Evolutionary conservation across 1,284 basidiomycete genomes (phyloP).

Genomic region (Cutaneotrichosporon cavernicola): DNA sequence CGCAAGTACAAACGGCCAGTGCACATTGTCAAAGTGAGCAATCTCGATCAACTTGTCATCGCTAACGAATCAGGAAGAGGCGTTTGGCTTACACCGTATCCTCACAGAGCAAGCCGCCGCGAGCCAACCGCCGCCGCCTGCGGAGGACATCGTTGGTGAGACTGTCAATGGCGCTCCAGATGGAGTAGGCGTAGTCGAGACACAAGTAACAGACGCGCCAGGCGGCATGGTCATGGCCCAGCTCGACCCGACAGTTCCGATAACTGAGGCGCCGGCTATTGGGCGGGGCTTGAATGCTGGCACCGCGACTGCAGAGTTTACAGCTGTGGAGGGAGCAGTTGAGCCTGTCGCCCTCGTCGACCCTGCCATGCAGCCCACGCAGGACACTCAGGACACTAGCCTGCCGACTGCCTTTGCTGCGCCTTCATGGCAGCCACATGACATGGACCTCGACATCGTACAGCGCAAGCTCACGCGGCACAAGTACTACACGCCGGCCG

Average conservation of each 20-base stretch:
- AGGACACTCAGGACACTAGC: not conserved
- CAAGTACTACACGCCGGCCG: slow-evolving; percentile 80
- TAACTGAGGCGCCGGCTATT: not conserved
- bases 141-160: slow-evolving; percentile 1
- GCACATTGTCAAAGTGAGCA: slow-evolving; percentile 68
- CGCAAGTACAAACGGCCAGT: slow-evolving; percentile 91
- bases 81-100: slow-evolving; percentile 21
- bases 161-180: slow-evolving; percentile 9
- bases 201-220: slow-evolving; percentile 9
- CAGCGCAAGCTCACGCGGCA: slow-evolving; percentile 80
- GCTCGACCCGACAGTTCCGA: slow-evolving; percentile 6
- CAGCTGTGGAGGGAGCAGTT: not conserved
- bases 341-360: not conserved
- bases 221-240: slow-evolving; percentile 6
- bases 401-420: not conserved
- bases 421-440: slow-evolving; percentile 55
- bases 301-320: not conserved
- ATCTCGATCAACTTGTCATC: not conserved
- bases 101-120: slow-evolving; percentile 30
- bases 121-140: not conserved
- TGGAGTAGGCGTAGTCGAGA: slow-evolving; percentile 3
- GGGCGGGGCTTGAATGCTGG: not conserved
- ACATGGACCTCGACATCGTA: slow-evolving; percentile 90
- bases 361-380: not conserved
- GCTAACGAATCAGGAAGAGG: slow-evolving; percentile 28